Evolutionary conservation across 768 basidiomycete genomes (phyloP).

Genomic region (Xanthoconium stramineum): DNA sequence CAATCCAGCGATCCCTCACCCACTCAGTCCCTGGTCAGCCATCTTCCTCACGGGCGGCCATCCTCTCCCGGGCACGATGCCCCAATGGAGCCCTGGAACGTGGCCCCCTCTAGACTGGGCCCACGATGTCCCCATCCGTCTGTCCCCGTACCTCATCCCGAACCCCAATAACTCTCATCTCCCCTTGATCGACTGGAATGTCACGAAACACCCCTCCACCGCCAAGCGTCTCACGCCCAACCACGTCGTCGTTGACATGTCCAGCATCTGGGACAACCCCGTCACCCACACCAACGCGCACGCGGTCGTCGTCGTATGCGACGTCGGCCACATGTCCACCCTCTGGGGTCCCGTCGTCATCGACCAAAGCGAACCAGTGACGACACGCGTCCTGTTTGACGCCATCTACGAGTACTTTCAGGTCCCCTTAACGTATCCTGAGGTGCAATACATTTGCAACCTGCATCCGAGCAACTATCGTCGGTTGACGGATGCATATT

Average conservation of each 20-base stretch:
- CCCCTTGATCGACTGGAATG: conserved; percentile 36
- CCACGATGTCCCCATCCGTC: conserved; percentile 18
- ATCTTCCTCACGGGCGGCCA: conserved; percentile 18
- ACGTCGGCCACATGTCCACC: conserved; percentile 20
- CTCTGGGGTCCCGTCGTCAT: conserved; percentile 52
- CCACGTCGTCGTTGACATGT: conserved; percentile 22
- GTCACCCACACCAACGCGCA: conserved; percentile 22
- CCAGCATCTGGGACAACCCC: conserved; percentile 10
- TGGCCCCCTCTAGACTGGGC: conserved; percentile 29
- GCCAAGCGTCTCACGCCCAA: conserved; percentile 31
- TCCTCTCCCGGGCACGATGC: conserved; percentile 23
- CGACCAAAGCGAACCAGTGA: conserved; percentile 32
- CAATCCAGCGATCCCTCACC: conserved; percentile 3
- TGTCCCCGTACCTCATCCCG: conserved; percentile 28
- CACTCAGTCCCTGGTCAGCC: conserved; percentile 16
- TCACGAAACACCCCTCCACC: conserved; percentile 31
- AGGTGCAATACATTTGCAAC: conserved; percentile 23
- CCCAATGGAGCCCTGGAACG: conserved; percentile 26
- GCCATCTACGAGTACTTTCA: conserved; percentile 51
- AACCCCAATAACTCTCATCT: conserved; percentile 30
- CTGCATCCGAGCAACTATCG: conserved; percentile 19
- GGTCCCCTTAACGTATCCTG: conserved; percentile 34
- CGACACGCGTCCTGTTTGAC: conserved; percentile 45
- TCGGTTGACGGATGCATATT: conserved; percentile 27
- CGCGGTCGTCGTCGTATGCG: conserved; percentile 25